Evolutionary conservation across 225 moss, liverwort and hornwort genomes (phyloP).

Genomic region (Climacium dendroides): DNA sequence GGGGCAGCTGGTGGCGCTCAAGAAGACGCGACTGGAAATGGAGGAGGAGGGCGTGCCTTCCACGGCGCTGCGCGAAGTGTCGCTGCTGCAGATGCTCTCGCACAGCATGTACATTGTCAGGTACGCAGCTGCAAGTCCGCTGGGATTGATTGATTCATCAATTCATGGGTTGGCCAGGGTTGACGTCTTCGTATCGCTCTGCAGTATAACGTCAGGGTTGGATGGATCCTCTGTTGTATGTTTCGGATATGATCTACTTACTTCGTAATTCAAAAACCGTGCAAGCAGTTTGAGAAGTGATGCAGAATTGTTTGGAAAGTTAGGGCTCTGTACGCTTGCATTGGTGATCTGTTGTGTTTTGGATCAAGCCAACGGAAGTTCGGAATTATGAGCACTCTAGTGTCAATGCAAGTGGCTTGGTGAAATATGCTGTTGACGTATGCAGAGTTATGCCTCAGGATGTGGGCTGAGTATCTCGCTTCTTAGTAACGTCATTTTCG

Average conservation of each 20-base stretch:
- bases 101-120: background rate
- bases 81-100: background rate
- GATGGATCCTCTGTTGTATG: background rate
- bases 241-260: no score
- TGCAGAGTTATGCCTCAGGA: background rate
- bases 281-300: background rate
- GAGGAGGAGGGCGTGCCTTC: background rate
- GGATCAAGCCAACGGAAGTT: background rate
- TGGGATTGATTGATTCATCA: background rate
- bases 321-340: background rate
- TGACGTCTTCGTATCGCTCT: background rate
- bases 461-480: background rate
- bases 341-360: background rate
- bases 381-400: background rate
- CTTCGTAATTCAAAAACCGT: background rate
- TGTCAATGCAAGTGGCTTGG: background rate
- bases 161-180: background rate
- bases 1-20: conserved; percentile 29
- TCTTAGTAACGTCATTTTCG: background rate
- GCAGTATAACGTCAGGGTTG: background rate
- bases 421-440: background rate
- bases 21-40: conserved; percentile 36
- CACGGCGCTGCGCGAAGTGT: background rate
- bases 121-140: background rate
- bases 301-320: background rate